Percentiles rank a stretch among this genome's conserved stretches.
These are phyloP conservation scores for Dioscorea alata DNA, from an alignment of 106 monocot species.

Conservation along the genomic window DNA sequence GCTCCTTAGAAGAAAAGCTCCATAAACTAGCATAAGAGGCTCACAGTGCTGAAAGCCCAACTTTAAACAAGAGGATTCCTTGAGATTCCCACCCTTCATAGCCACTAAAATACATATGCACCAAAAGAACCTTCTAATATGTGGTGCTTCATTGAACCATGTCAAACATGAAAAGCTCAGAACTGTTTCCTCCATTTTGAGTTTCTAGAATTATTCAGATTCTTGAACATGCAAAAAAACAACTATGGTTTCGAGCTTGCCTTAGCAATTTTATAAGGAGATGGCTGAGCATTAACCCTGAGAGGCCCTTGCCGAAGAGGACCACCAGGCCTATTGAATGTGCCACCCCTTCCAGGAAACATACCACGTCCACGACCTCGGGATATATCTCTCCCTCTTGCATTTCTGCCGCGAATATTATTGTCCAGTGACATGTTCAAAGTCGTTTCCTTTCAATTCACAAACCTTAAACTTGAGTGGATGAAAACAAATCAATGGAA, in stretches of 20 bases:
- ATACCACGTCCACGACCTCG: constrained; percentile 30
- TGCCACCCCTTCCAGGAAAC: constrained; percentile 36
- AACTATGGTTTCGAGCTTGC: constrained; percentile 70
- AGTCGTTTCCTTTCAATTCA: constrained; percentile 28
- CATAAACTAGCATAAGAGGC: constrained; percentile 24
- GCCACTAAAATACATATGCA: constrained; percentile 16
- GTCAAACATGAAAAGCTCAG: constrained; percentile 3
- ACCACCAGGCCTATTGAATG: constrained; percentile 43
- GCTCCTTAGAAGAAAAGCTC: constrained; percentile 22
- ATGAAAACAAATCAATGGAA: no score
- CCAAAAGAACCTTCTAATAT: constrained; percentile 10
- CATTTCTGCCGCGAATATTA: constrained; percentile 46
- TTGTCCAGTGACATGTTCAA: constrained; percentile 60
- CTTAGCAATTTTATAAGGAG: constrained; percentile 82
- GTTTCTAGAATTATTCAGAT: constrained; percentile 32
- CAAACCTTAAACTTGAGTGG: no score
- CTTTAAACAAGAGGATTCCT: constrained; percentile 18
- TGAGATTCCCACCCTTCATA: background rate
- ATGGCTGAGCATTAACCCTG: constrained; percentile 49
- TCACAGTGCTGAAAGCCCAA: constrained; percentile 2
- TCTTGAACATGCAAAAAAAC: constrained; percentile 55
- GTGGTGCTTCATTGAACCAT: constrained; percentile 19
- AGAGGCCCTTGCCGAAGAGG: constrained; percentile 65
- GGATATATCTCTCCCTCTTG: constrained; percentile 43
- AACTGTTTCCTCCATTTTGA: constrained; percentile 26